Evolutionary conservation across 2,329 filamentous ascomycete genomes (phyloP).

Genomic region (Xylaria hypoxylon): DNA sequence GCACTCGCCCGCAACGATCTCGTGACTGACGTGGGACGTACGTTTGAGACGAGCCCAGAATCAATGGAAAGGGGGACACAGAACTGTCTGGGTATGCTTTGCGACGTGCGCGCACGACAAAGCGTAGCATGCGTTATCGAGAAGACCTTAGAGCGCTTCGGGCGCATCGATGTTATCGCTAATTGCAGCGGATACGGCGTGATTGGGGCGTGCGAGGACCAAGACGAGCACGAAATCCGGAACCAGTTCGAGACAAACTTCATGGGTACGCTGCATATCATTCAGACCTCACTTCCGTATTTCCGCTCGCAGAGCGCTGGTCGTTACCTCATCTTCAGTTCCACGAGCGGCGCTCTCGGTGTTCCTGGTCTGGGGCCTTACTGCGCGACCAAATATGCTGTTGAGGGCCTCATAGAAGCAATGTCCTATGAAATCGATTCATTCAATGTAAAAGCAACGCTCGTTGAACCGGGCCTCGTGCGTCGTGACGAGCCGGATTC

Average conservation of each 20-base stretch:
- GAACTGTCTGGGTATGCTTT: slow-evolving; percentile 83
- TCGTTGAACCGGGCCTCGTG: slow-evolving; percentile 92
- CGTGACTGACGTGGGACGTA: slow-evolving; percentile 87
- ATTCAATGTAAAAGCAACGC: slow-evolving; percentile 92
- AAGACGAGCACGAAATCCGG: slow-evolving; percentile 92
- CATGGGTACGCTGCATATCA: slow-evolving; percentile 93
- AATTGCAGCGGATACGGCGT: slow-evolving; percentile 97
- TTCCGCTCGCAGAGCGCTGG: slow-evolving; percentile 82
- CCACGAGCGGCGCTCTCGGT: slow-evolving; percentile 89
- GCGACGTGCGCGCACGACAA: slow-evolving; percentile 85
- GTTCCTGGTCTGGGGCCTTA: slow-evolving; percentile 94
- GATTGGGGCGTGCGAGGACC: slow-evolving; percentile 95
- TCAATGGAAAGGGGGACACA: slow-evolving; percentile 78
- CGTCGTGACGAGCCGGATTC: slow-evolving; percentile 82
- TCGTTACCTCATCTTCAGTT: slow-evolving; percentile 94
- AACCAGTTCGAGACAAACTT: slow-evolving; percentile 99
- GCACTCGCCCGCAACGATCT: slow-evolving; percentile 84
- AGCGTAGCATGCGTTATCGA: slow-evolving; percentile 81
- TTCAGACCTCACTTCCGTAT: slow-evolving; percentile 88
- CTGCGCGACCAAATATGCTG: slow-evolving; percentile 96
- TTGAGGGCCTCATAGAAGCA: slow-evolving; percentile 93
- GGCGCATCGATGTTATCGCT: slow-evolving; percentile 86
- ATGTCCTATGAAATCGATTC: slow-evolving; percentile 95
- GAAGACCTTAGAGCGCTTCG: slow-evolving; percentile 78
- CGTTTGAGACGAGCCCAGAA: slow-evolving; percentile 78